These are phyloP conservation scores for Candida smagusa DNA, from an alignment of 1,139 yeast genomes.

Conservation along the genomic window DNA sequence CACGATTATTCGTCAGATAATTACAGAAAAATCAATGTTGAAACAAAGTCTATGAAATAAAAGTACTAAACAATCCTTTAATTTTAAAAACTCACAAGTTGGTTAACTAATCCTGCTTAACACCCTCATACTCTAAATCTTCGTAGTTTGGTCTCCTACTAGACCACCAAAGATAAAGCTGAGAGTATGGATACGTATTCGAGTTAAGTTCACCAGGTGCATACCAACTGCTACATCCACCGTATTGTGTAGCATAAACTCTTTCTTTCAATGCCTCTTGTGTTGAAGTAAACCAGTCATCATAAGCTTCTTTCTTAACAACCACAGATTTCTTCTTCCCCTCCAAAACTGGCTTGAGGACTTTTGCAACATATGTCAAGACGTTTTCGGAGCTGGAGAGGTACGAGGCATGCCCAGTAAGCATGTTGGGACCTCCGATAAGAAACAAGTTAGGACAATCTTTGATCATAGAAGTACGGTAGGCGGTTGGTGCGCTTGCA, in stretches of 20 bases:
- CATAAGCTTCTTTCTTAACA: constrained; percentile 32
- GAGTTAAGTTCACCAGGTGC: constrained; percentile 24
- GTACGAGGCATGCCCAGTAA: constrained; percentile 44
- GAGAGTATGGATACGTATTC: constrained; percentile 40
- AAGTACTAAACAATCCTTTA: no score
- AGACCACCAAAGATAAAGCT: constrained; percentile 28
- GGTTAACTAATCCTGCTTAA: no score
- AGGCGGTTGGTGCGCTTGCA: constrained; percentile 32
- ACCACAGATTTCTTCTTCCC: constrained; percentile 27
- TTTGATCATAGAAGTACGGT: constrained; percentile 33
- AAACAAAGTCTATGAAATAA: no score
- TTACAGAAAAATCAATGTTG: no score
- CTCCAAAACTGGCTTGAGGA: constrained; percentile 25
- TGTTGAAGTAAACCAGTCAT: constrained; percentile 30
- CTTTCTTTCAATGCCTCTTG: constrained; percentile 26
- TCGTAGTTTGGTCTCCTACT: constrained; percentile 27
- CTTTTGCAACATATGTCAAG: constrained; percentile 21
- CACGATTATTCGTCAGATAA: no score
- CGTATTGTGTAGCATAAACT: constrained; percentile 39
- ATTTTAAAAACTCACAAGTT: no score
- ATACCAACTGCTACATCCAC: constrained; percentile 46
- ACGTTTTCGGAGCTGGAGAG: constrained; percentile 40
- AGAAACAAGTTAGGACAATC: constrained; percentile 35
- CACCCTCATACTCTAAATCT: constrained; percentile 17
- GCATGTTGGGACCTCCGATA: constrained; percentile 41